Evolutionary conservation across 2,329 filamentous ascomycete species (phyloP), one percentile per base, ranked within the genome.

Genomic region (Exophiala mesophila): DNA sequence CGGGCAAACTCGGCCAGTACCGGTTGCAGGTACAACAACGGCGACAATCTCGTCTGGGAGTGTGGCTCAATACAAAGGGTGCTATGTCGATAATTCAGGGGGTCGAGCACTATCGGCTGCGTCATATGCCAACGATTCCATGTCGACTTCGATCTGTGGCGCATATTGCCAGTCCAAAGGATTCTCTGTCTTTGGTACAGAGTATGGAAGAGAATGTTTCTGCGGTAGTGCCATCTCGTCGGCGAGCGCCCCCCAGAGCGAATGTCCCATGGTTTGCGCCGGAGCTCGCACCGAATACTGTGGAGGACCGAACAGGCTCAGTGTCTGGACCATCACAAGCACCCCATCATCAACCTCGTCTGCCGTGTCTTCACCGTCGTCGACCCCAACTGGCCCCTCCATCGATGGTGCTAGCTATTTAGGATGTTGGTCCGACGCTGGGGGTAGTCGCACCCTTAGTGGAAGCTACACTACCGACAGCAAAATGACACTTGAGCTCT

Each of bases 1-100:
- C 35, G 71, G 76, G 50, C 58, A 74, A 16, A 80, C 80, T 43
- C 85, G 82, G 64, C 81, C 73, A 54, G 56, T 57, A n/a, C 50
- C 50, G 16, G 34, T 49, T 13, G 31, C 38, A 3, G 39, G 39
- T 6, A 16, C 37, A 26, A 49, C 50, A 3, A 46, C 21, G 3
- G 21, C 46, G 28, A 23, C 43, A 9, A 19, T 52, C 12, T 30
- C 21, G n/a, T 24, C 32, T 10, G 41, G 44, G 9, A 39, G 40
- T 20, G 44, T 36, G 23, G 50, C 47, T 10, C 48, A 45, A 1
- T 55, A 55, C 32, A 39, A 38, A n/a, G 70, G 70, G 38, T 74
- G 71, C 58, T 73, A 62, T 61, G 36, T 50, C 4, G 63, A 66
- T 50, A 64, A 65, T 41, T 40, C 50, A 2, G 49, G 41, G 41